Evolutionary conservation across 768 basidiomycete species (phyloP).

Genomic region (Strobilomyces confusus): DNA sequence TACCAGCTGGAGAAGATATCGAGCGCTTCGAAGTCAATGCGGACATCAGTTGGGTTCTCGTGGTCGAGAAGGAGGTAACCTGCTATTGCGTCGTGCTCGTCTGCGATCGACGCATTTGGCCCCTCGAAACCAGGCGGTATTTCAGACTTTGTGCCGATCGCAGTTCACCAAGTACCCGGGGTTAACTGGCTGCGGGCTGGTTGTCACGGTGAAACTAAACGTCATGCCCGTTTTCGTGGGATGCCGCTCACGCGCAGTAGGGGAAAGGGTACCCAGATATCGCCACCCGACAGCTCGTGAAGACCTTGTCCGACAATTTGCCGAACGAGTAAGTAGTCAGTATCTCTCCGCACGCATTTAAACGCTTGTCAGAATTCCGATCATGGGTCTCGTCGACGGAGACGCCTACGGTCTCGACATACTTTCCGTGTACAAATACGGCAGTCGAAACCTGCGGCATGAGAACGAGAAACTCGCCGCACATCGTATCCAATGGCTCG

Average conservation of each 20-base stretch:
- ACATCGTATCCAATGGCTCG: conserved; percentile 72
- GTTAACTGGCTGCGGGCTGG: conserved; percentile 61
- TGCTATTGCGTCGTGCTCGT: neutral
- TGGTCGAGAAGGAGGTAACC: conserved; percentile 91
- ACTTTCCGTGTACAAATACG: conserved; percentile 80
- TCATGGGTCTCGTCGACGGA: conserved; percentile 80
- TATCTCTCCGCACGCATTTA: neutral
- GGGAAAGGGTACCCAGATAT: conserved; percentile 98
- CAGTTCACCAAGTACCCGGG: conserved; percentile 45
- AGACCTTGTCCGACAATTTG: conserved; percentile 63
- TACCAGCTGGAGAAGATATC: conserved; percentile 76
- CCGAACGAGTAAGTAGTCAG: conserved; percentile 47
- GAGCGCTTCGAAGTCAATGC: conserved; percentile 51
- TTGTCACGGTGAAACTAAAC: conserved; percentile 61
- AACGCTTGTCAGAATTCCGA: conserved; percentile 53
- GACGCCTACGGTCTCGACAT: conserved; percentile 95
- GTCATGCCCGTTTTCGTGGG: neutral
- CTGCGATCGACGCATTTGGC: conserved; percentile 1
- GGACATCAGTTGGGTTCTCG: conserved; percentile 68
- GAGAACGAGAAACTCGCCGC: conserved; percentile 69
- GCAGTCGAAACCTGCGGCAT: conserved; percentile 66
- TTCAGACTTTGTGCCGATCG: conserved; percentile 74
- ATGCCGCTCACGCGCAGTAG: conserved; percentile 37
- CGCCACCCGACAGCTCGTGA: conserved; percentile 82
- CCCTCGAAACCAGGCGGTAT: conserved; percentile 67